Evolutionary conservation across 768 basidiomycete genomes (phyloP), one percentile per base, ranked within the genome.

Genomic region (Pleurotus eryngii): DNA sequence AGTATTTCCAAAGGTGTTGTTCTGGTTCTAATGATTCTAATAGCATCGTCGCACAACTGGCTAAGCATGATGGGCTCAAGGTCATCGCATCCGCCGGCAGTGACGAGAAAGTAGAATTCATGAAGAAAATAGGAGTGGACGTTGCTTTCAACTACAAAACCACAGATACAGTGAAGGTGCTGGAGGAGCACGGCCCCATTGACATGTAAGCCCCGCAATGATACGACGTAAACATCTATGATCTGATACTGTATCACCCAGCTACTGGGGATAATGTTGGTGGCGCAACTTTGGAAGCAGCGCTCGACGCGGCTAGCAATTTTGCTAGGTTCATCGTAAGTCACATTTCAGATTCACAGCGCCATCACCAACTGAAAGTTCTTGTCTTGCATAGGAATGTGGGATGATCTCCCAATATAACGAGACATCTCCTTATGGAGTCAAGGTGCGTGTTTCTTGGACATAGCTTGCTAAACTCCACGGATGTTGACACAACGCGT

Each of bases 111-210:
- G 81, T 87, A 4, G 68, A 69, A 7, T 85, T 76, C 58, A 62
- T 86, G 64, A 73, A 71, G 49, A 73, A 73, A 6, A 60, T 85
- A 4, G 85, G 84, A 1, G 79, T 78, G 0, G 84, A 87, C 58
- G 73, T 82, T n/a, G 77, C 73, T 0, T 85, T 86, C 72, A 85
- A 87, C 70, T 87, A 85, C 69, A 85, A 87, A 73, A 83, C 73
- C 0, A 65, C 70, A 1, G 69, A 72, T 49, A 77, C 79, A 0
- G 63, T 62, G 2, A 76, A 81, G 6, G 67, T 81, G 5, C 71
- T 89, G 24, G 57, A 64, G 57, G 72, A 74, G 59, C 72, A 85
- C 56, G 83, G 84, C 2, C 81, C 79, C 0, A 75, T 87, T 46
- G 74, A 85, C 62, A 68, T 85, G 72, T 83, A 68, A 40, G 63